phyloP scores from a whole-genome alignment of 2,329 filamentous ascomycete species.

The Calonectria crousiana region DNA sequence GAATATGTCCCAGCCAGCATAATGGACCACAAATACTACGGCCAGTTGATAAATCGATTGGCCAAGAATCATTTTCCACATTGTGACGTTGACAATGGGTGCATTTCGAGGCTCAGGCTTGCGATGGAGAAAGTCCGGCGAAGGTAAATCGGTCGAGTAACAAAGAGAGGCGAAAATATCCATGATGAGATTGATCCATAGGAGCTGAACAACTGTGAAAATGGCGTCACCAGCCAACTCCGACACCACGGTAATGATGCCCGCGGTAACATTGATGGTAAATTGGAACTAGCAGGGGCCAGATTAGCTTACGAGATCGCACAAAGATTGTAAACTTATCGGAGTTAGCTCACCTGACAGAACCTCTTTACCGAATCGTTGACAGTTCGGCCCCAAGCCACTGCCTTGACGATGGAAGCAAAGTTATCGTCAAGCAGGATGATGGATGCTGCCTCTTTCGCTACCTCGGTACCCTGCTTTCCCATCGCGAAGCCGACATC shows the following conservation, averaged over 20 bases:
- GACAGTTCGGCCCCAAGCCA: constrained; percentile 77
- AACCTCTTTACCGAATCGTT: constrained; percentile 78
- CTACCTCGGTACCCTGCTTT: constrained; percentile 74
- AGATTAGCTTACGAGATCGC: constrained; percentile 13
- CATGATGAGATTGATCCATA: constrained; percentile 80
- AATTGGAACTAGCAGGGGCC: constrained; percentile 65
- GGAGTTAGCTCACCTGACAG: constrained; percentile 61
- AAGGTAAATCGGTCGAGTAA: constrained; percentile 73
- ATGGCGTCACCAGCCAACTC: constrained; percentile 71
- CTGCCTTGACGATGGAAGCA: constrained; percentile 73
- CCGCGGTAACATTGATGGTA: constrained; percentile 78
- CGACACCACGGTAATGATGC: constrained; percentile 73
- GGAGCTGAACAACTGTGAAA: constrained; percentile 74
- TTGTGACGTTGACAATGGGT: constrained; percentile 74
- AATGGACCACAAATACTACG: constrained; percentile 72
- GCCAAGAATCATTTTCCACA: constrained; percentile 77
- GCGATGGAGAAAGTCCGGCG: constrained; percentile 67
- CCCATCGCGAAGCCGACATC: constrained; percentile 79
- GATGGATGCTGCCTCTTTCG: constrained; percentile 77
- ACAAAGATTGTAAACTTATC: neutral
- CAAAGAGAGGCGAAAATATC: constrained; percentile 76
- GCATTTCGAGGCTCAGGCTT: constrained; percentile 72
- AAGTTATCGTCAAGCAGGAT: constrained; percentile 78
- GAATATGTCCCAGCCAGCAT: constrained; percentile 69
- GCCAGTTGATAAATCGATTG: constrained; percentile 71